A percentile compares a stretch with the other conserved stretches of the same genome.
Evolutionary conservation across 306 rosid genomes (phyloP).

Genomic region (Prunus dulcis): DNA sequence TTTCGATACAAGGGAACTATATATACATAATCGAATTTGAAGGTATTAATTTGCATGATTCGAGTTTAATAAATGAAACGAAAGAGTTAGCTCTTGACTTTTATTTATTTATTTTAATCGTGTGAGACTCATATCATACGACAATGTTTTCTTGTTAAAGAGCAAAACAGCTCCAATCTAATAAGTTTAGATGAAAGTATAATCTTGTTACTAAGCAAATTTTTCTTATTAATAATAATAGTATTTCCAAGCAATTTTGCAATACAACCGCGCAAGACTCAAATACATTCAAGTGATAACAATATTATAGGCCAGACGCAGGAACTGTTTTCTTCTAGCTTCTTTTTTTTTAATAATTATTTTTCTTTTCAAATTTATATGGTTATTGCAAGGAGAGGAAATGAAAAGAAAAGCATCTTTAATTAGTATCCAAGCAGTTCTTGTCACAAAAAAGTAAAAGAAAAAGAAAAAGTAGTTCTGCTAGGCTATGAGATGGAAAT

Average conservation of each 20-base stretch:
- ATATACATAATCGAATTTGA: background rate
- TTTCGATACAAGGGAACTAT: too few relatives aligned
- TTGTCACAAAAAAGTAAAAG: too few relatives aligned
- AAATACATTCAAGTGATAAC: too few relatives aligned
- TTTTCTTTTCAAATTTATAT: background rate
- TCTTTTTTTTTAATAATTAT: background rate
- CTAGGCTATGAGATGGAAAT: slow-evolving; percentile 22
- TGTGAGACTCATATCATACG: background rate
- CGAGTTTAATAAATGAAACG: background rate
- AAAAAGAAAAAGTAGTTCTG: background rate
- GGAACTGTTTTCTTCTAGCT: background rate
- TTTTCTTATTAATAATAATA: too few relatives aligned
- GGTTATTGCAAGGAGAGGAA: slow-evolving; percentile 8
- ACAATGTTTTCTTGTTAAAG: background rate
- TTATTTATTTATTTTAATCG: background rate
- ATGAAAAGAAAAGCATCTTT: slow-evolving; percentile 46
- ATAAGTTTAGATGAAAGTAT: too few relatives aligned
- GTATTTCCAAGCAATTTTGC: too few relatives aligned
- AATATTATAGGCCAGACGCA: too few relatives aligned
- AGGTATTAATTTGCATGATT: background rate
- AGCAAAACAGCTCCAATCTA: too few relatives aligned
- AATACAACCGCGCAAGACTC: too few relatives aligned
- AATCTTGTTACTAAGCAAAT: too few relatives aligned
- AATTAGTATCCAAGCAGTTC: background rate
- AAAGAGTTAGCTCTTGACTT: background rate